Conservation (phyloP, 345 rosid genomes). For the Citrus sinensis region DNA sequence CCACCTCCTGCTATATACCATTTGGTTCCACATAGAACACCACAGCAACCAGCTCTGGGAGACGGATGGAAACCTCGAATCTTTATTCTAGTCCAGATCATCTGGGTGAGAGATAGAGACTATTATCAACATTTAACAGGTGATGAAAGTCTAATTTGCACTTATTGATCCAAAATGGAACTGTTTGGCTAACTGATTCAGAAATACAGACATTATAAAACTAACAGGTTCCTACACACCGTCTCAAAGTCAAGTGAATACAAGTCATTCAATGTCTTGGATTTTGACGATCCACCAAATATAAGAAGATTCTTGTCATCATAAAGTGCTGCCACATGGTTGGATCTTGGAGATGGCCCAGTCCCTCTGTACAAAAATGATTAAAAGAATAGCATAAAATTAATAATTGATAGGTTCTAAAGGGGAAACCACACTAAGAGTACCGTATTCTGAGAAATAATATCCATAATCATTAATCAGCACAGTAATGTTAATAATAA, state of each 20-base stretch:
- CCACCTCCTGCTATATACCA: slow-evolving; percentile 99
- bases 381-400: not conserved
- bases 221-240: slow-evolving; percentile 33
- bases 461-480: slow-evolving; percentile 1
- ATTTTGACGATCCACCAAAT: slow-evolving; percentile 89
- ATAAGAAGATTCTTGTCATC: slow-evolving; percentile 75
- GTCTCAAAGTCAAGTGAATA: slow-evolving; percentile 96
- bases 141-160: not conserved
- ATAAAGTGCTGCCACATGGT: slow-evolving; percentile 84
- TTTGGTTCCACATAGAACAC: slow-evolving; percentile 82
- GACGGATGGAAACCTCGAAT: slow-evolving; percentile 90
- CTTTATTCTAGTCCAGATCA: slow-evolving; percentile 97
- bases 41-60: slow-evolving; percentile 91
- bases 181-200: not conserved
- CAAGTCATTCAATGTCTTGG: slow-evolving; percentile 78
- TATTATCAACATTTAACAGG: slow-evolving; percentile 1
- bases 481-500: not conserved
- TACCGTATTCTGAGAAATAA: not conserved
- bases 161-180: slow-evolving; percentile 4
- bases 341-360: slow-evolving; percentile 79
- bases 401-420: not conserved
- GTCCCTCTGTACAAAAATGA: slow-evolving; percentile 57
- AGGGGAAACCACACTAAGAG: not conserved
- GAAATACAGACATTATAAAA: not conserved
- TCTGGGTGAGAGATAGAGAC: slow-evolving; percentile 34